phyloP scores from a whole-genome alignment of 805 yeast species.

The Cyberlindnera petersonii region DNA sequence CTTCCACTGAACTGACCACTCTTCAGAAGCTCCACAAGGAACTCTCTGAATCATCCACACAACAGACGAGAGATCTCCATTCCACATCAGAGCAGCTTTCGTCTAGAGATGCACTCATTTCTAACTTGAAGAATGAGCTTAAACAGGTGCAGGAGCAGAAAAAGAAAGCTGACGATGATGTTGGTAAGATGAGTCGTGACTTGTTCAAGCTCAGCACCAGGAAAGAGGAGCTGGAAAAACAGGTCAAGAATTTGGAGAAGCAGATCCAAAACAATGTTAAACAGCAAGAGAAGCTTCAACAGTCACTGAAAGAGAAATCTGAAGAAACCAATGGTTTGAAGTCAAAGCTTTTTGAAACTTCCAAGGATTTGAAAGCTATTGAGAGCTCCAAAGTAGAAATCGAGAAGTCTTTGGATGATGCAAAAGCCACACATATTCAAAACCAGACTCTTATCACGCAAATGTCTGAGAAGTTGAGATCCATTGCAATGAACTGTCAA shows the following conservation, averaged over 20 bases:
- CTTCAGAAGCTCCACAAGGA: conserved; percentile 33
- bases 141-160: conserved; percentile 35
- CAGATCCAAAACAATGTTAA: conserved; percentile 22
- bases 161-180: conserved; percentile 75
- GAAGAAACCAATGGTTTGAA: conserved; percentile 16
- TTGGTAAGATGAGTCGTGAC: conserved; percentile 87
- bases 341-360: conserved; percentile 8
- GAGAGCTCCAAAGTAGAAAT: conserved; percentile 9
- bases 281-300: conserved; percentile 20
- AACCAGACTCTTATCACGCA: conserved; percentile 36
- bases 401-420: conserved; percentile 25
- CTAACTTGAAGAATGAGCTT: conserved; percentile 27
- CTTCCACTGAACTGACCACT: conserved; percentile 15
- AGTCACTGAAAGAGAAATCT: conserved; percentile 17
- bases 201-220: conserved; percentile 60
- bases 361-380: conserved; percentile 1
- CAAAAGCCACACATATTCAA: conserved; percentile 27
- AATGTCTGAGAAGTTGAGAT: conserved; percentile 42
- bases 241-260: conserved; percentile 39
- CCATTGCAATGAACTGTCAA: conserved; percentile 35
- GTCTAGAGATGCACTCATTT: conserved; percentile 23
- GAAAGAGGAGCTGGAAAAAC: conserved; percentile 47
- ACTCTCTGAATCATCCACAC: conserved; percentile 30
- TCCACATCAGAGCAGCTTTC: conserved; percentile 13
- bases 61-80: conserved; percentile 32